phyloP scores from a whole-genome alignment of 2,329 filamentous ascomycete species.

The Penicillium sp. region DNA sequence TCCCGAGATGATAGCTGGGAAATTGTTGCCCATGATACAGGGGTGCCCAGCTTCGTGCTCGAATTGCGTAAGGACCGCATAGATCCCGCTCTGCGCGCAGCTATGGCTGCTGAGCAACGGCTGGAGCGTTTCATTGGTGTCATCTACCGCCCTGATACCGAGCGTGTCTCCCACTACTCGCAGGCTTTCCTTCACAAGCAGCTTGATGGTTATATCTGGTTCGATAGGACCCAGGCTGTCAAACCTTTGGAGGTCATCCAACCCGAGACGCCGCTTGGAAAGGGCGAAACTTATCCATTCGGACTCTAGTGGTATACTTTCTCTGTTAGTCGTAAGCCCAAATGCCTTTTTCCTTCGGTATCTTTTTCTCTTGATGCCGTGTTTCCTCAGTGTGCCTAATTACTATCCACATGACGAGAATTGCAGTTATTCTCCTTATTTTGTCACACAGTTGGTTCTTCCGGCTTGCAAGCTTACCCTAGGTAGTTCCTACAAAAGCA shows the following conservation, averaged over 20 bases:
- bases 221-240: constrained; percentile 48
- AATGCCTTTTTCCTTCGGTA: background rate
- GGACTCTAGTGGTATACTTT: constrained; percentile 34
- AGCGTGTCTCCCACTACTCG: constrained; percentile 50
- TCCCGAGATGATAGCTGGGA: constrained; percentile 51
- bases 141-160: constrained; percentile 51
- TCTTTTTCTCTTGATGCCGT: background rate
- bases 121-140: constrained; percentile 55
- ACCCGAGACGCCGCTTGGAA: constrained; percentile 41
- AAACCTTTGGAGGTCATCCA: constrained; percentile 46
- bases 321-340: background rate
- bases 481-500: background rate
- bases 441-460: background rate
- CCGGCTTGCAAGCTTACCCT: background rate
- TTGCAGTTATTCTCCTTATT: background rate
- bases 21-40: constrained; percentile 47
- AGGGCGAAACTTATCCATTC: constrained; percentile 53
- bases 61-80: constrained; percentile 43
- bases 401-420: background rate
- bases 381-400: background rate
- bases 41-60: constrained; percentile 44
- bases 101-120: constrained; percentile 35
- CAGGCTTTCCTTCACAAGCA: constrained; percentile 46
- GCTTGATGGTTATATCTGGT: constrained; percentile 52
- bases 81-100: constrained; percentile 34